Conservation (phyloP, 257 asterid genomes). For the Salvia miltiorrhiza region DNA sequence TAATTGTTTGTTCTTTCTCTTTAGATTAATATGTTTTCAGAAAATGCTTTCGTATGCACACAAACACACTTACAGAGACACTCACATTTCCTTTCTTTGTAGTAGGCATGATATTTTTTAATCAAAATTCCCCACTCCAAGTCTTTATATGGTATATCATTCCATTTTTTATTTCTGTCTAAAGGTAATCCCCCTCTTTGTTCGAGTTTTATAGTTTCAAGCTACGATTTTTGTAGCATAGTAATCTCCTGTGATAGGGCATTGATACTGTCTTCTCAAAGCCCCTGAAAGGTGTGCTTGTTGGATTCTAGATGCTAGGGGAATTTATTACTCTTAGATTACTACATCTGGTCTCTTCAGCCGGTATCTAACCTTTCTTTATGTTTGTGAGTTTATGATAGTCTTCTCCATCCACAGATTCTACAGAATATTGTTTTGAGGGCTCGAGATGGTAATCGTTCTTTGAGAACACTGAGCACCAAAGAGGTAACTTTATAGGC, state of each 20-base stretch:
- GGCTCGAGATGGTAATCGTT: constrained; percentile 61
- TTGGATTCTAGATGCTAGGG: background rate
- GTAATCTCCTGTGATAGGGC: background rate
- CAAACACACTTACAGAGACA: background rate
- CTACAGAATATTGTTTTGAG: constrained; percentile 70
- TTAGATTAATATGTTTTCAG: background rate
- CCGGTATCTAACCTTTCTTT: constrained; percentile 1
- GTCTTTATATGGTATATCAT: constrained; percentile 4
- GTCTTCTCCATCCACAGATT: constrained; percentile 55
- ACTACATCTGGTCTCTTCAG: background rate
- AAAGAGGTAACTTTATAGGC: constrained; percentile 60
- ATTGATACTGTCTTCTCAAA: background rate
- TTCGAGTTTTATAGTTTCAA: background rate
- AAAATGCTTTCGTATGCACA: background rate
- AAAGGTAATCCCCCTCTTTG: background rate
- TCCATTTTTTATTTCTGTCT: background rate
- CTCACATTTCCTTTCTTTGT: background rate
- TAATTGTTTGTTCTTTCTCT: constrained; percentile 1
- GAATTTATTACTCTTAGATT: background rate
- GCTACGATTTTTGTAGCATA: background rate
- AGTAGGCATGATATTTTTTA: constrained; percentile 6
- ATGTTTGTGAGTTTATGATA: constrained; percentile 13
- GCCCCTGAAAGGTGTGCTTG: constrained; percentile 2
- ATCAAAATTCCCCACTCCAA: background rate
- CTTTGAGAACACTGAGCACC: constrained; percentile 86